These are phyloP conservation scores for Rhynchosporium agropyri DNA, from an alignment of 2,329 filamentous ascomycete genomes.

Conservation along the genomic window DNA sequence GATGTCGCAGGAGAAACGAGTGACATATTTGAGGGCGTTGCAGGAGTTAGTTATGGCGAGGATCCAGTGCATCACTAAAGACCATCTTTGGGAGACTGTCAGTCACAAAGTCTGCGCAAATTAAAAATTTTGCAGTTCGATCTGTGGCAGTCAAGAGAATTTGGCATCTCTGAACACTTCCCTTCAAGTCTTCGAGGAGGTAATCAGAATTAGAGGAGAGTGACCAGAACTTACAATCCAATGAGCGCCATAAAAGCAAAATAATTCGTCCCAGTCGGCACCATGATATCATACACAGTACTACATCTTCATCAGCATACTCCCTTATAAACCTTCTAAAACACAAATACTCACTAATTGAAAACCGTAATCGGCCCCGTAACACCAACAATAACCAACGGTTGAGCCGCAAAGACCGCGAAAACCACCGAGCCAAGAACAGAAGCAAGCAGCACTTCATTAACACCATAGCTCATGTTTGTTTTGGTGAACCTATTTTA, in stretches of 20 bases:
- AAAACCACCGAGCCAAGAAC: conserved; percentile 84
- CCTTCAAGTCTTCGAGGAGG: not conserved
- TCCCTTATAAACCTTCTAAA: not conserved
- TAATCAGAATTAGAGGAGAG: not conserved
- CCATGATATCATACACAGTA: conserved; percentile 88
- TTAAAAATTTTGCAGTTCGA: too few relatives aligned
- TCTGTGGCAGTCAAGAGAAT: not conserved
- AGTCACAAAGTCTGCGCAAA: not conserved
- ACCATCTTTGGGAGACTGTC: conserved; percentile 60
- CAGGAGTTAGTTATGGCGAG: conserved; percentile 84
- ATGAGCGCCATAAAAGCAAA: conserved; percentile 93
- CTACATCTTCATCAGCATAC: conserved; percentile 51
- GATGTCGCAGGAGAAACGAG: conserved; percentile 88
- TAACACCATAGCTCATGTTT: conserved; percentile 81
- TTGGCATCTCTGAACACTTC: not conserved
- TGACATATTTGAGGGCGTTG: conserved; percentile 87
- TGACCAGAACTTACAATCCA: conserved; percentile 55
- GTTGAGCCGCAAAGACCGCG: conserved; percentile 76
- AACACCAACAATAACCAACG: conserved; percentile 87
- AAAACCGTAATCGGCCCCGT: conserved; percentile 92
- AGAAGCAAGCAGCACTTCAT: conserved; percentile 85
- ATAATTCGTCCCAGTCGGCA: conserved; percentile 75
- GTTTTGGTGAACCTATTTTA: conserved; percentile 71
- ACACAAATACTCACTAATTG: conserved; percentile 64
- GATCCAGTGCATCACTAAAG: conserved; percentile 80